These are phyloP conservation scores for Sporothrix brunneoviolacea DNA, from an alignment of 2,329 filamentous ascomycete genomes.

Conservation along the genomic window DNA sequence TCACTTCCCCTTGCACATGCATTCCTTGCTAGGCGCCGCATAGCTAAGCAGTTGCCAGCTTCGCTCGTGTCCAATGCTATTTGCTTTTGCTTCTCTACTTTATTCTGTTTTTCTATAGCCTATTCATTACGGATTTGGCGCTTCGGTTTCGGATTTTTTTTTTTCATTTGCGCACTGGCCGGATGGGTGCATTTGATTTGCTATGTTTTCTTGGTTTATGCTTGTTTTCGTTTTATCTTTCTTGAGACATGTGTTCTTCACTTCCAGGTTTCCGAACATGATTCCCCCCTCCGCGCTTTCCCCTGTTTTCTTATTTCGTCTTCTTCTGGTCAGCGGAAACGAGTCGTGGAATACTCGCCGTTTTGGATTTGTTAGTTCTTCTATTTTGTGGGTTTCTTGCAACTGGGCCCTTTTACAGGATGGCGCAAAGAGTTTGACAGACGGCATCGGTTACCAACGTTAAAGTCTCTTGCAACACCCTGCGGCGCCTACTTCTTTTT, in stretches of 20 bases:
- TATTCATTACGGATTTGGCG: no score
- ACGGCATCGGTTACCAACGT: not conserved
- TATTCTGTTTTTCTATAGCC: no score
- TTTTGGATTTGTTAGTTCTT: no score
- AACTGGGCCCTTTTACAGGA: not conserved
- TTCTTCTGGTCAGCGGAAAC: no score
- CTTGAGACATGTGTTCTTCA: not conserved
- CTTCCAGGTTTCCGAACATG: not conserved
- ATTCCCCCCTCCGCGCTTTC: not conserved
- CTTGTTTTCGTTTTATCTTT: not conserved
- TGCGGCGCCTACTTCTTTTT: not conserved
- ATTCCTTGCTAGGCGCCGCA: no score
- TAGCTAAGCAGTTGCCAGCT: not conserved
- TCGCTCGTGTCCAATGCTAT: no score
- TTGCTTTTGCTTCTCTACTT: no score
- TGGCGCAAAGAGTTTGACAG: conserved; percentile 1
- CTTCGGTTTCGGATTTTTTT: no score
- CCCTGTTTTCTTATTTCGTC: no score
- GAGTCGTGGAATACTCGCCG: no score
- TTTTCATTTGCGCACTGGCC: no score
- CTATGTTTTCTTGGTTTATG: not conserved
- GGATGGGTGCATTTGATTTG: not conserved
- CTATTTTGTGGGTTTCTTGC: not conserved
- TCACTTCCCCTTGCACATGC: no score
- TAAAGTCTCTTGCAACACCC: not conserved